Conservation (phyloP, 164 flowering plant species). For the Aristolochia contorta region DNA sequence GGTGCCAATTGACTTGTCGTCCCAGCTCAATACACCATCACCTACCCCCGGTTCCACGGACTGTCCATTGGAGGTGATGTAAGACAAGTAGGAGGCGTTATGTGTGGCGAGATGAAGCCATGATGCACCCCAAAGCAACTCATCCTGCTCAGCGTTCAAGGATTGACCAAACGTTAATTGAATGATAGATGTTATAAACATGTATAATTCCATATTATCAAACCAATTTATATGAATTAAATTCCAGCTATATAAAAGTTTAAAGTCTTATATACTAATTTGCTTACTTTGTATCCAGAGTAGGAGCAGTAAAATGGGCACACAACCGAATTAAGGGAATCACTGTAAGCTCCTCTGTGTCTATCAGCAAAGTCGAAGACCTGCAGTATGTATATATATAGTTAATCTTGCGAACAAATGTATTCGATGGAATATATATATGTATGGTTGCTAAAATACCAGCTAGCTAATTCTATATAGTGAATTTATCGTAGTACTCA, state of each 20-base stretch:
- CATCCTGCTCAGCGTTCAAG: constrained; percentile 95
- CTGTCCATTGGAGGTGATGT: constrained; percentile 75
- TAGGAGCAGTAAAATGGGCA: constrained; percentile 82
- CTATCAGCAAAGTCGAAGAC: constrained; percentile 59
- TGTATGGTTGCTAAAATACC: too few relatives aligned
- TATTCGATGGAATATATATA: too few relatives aligned
- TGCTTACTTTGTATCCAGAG: constrained; percentile 63
- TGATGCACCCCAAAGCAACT: constrained; percentile 92
- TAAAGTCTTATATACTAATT: too few relatives aligned
- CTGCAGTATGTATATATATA: constrained; percentile 13
- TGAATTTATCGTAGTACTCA: too few relatives aligned
- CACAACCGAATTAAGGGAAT: constrained; percentile 14
- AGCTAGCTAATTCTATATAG: too few relatives aligned
- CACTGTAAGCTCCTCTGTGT: constrained; percentile 44
- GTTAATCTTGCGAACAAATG: too few relatives aligned
- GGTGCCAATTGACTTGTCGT: constrained; percentile 75
- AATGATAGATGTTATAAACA: constrained; percentile 11
- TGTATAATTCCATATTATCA: not conserved
- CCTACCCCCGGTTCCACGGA: constrained; percentile 66
- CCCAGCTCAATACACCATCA: constrained; percentile 83
- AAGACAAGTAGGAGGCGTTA: constrained; percentile 37
- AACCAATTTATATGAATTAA: not conserved
- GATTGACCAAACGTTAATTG: constrained; percentile 72
- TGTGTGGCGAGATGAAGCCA: constrained; percentile 74
- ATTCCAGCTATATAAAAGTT: not conserved